Evolutionary conservation across 1,284 basidiomycete genomes (phyloP), one percentile per base, ranked within the genome.

Genomic region (Irpex sp.): DNA sequence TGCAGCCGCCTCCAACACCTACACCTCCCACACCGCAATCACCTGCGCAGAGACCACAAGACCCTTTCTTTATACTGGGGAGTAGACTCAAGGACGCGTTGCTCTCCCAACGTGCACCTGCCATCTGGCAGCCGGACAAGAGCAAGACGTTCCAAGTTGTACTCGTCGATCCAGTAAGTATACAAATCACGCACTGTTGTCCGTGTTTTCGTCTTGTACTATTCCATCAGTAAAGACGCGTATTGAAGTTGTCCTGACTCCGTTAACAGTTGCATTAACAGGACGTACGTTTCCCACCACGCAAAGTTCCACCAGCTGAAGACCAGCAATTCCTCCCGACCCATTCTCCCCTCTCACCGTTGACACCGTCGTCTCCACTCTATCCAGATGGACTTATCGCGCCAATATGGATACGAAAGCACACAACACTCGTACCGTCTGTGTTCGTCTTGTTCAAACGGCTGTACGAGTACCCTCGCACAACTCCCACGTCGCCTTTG

Each of bases 361-460:
- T 97, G 28, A 93, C 92, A 0, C 88, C 91, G 0, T 83, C 88
- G 1, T 96, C 94, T 0, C 96, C 96, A 0, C 79, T 97, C 14
- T 85, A 93, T 72, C 96, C 96, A 0, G 96, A 99, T 72, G 96
- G 96, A 0, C 77, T 99, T 56, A 93, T 99, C 61, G 94, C 96
- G 1, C 96, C 96, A 0, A 93, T 98, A 68, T 99, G 96, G 96
- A 87, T 98, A 16, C 83, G 95, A 54, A 99, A 98, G 75, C 96
- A 98, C 70, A 91, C 93, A 0, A 87, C 93, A 7, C 84, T 96
- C 37, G 78, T 98, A 0, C 96, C 96, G 0, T 88, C 91, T 16
- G 94, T 98, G 0, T 97, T 98, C 73, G 91, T 98, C 5, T 79
- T 96, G 56, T 96, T 98, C 72, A 77, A 91, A 63, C 84, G 90